These are phyloP conservation scores for Oleoguttula mirabilis DNA, from an alignment of 495 filamentous ascomycete genomes.

Conservation along the genomic window DNA sequence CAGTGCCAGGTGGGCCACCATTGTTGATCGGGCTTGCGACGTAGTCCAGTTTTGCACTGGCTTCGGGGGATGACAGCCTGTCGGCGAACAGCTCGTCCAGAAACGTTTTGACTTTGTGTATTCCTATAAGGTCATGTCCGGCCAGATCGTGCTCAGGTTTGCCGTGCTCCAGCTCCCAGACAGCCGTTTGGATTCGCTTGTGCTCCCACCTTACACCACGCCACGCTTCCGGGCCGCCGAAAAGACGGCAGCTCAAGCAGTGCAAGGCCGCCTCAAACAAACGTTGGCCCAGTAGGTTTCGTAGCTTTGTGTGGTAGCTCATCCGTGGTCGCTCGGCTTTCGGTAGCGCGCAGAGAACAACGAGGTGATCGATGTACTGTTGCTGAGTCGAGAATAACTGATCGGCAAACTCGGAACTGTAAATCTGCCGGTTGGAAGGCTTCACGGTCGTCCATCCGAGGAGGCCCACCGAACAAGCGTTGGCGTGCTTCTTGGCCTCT, in stretches of 20 bases:
- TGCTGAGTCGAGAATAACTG: conserved; percentile 8
- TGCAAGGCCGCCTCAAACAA: neutral
- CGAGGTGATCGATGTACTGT: conserved; percentile 9
- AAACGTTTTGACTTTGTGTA: neutral
- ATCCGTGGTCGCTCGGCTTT: neutral
- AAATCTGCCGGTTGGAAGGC: conserved; percentile 3
- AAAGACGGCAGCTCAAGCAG: conserved; percentile 1
- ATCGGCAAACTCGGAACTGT: conserved; percentile 12
- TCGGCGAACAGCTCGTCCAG: conserved; percentile 3
- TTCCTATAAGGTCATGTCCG: neutral
- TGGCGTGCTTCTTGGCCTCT: conserved; percentile 13
- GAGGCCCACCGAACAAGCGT: conserved; percentile 2
- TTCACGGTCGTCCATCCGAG: conserved; percentile 2
- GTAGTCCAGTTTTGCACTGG: neutral
- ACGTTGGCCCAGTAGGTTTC: conserved; percentile 10
- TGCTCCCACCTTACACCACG: conserved; percentile 4
- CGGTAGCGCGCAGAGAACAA: conserved; percentile 5
- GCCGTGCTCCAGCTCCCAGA: conserved; percentile 10
- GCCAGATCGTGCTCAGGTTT: neutral
- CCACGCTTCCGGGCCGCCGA: conserved; percentile 1
- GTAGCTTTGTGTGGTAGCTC: conserved; percentile 10
- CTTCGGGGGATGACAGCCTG: neutral
- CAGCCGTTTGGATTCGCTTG: conserved; percentile 1
- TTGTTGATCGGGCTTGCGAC: neutral
- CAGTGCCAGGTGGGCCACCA: neutral